Evolutionary conservation across 345 rosid species (phyloP).

Genomic region (Arabidopsis thaliana): TAIR10.1 NC_003076.8:22963001-22963500

Average conservation of each 20-base stretch:
- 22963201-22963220: slow-evolving; percentile 58
- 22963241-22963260: slow-evolving; percentile 61
- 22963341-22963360: slow-evolving; percentile 60
- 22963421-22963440: slow-evolving; percentile 82
- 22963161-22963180: slow-evolving; percentile 64
- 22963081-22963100: slow-evolving; percentile 47
- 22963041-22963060: slow-evolving; percentile 48
- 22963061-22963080: slow-evolving; percentile 61
- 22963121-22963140: slow-evolving; percentile 55
- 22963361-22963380: slow-evolving; percentile 60
- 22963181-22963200: slow-evolving; percentile 85
- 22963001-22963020: slow-evolving; percentile 43
- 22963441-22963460: slow-evolving; percentile 76
- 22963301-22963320: neutral
- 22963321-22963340: neutral
- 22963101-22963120: slow-evolving; percentile 41
- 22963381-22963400: slow-evolving; percentile 57
- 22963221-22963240: slow-evolving; percentile 58
- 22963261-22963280: neutral
- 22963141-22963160: slow-evolving; percentile 62
- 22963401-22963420: slow-evolving; percentile 56
- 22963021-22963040: slow-evolving; percentile 43
- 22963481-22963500: slow-evolving; percentile 51
- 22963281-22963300: neutral
- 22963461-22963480: slow-evolving; percentile 78